Percentiles rank a stretch among this genome's conserved stretches.
These are phyloP conservation scores for Chernovozyma sophiae-reginae DNA, from an alignment of 1,139 yeast species.

Conservation along the genomic window DNA sequence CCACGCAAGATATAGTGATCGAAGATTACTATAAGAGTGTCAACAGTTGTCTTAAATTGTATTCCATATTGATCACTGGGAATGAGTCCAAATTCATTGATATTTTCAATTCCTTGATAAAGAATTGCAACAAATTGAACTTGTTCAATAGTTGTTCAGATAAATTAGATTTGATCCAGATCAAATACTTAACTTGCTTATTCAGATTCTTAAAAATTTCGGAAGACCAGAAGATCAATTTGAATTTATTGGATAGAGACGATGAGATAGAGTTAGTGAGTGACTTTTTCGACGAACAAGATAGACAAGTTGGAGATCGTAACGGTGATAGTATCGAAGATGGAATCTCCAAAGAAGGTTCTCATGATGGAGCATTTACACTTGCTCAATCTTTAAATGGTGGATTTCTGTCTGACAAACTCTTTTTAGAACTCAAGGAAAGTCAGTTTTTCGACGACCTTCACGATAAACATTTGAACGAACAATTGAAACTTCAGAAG, in stretches of 20 bases:
- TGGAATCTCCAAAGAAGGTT: no score
- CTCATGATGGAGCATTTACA: background rate
- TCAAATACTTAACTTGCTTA: slow-evolving; percentile 28
- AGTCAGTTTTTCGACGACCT: background rate
- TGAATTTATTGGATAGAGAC: slow-evolving; percentile 19
- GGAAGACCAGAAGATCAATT: slow-evolving; percentile 24
- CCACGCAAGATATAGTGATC: slow-evolving; percentile 23
- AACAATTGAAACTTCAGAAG: background rate
- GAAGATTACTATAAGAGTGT: slow-evolving; percentile 26
- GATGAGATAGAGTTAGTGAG: no score
- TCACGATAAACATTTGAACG: slow-evolving; percentile 4
- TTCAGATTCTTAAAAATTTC: slow-evolving; percentile 30
- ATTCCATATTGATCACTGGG: slow-evolving; percentile 50
- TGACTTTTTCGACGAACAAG: slow-evolving; percentile 22
- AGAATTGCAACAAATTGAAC: slow-evolving; percentile 23
- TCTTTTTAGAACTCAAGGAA: background rate
- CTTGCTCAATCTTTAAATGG: background rate
- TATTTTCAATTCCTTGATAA: slow-evolving; percentile 28
- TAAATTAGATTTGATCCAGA: slow-evolving; percentile 27
- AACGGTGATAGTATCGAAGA: background rate
- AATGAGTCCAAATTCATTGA: slow-evolving; percentile 48
- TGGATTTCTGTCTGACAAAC: background rate
- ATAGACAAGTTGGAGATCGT: background rate
- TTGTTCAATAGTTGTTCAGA: slow-evolving; percentile 11
- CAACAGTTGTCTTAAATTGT: slow-evolving; percentile 33